Percentiles rank a stretch among this genome's conserved stretches.
These are phyloP conservation scores for Anthracocystis setariae DNA, from an alignment of 1,284 basidiomycete species.

Conservation along the genomic window DNA sequence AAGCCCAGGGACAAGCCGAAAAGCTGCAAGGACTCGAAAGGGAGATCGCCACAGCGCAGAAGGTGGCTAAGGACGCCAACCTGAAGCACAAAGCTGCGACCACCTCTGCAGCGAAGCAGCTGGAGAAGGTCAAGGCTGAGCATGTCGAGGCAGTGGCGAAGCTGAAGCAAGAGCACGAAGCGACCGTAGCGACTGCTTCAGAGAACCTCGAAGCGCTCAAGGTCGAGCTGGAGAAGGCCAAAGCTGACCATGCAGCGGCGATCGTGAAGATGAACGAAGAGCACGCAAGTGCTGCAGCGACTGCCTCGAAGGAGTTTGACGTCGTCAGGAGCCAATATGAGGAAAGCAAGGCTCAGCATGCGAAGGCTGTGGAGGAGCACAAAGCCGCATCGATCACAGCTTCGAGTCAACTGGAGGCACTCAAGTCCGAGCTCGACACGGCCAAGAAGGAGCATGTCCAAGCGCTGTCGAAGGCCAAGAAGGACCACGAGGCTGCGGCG, in stretches of 20 bases:
- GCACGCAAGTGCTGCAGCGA: not conserved
- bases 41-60: conserved; percentile 33
- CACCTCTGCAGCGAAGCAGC: conserved; percentile 16
- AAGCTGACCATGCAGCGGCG: conserved; percentile 8
- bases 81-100: conserved; percentile 33
- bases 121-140: conserved; percentile 14
- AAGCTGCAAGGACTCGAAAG: conserved; percentile 27
- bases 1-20: conserved; percentile 16
- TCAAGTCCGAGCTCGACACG: conserved; percentile 22
- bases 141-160: conserved; percentile 8
- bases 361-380: conserved; percentile 8
- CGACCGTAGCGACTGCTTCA: conserved; percentile 4
- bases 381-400: conserved; percentile 10
- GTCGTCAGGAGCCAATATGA: conserved; percentile 10
- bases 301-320: conserved; percentile 1
- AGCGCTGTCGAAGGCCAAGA: not conserved
- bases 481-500: conserved; percentile 13
- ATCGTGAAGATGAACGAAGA: conserved; percentile 12
- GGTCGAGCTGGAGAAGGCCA: conserved; percentile 14
- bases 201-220: conserved; percentile 19
- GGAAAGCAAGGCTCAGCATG: conserved; percentile 20
- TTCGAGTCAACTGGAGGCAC: conserved; percentile 2
- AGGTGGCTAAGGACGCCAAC: conserved; percentile 21
- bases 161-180: conserved; percentile 7
- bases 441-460: conserved; percentile 15